phyloP scores from a whole-genome alignment of 2,329 filamentous ascomycete species.

The Trichophyton schoenleinii region DNA sequence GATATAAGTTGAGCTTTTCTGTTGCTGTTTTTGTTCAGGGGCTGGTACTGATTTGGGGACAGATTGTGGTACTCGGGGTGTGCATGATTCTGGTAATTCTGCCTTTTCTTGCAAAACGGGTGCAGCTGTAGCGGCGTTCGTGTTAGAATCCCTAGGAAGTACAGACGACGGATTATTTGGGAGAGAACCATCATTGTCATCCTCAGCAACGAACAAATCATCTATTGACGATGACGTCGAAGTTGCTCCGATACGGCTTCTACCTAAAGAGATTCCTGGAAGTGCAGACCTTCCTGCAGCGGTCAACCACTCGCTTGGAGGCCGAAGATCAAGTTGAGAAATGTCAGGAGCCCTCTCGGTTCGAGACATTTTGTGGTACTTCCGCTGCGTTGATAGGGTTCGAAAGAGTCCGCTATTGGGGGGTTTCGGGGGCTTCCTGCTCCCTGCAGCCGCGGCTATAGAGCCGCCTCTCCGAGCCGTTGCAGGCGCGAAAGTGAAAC shows the following conservation, averaged over 20 bases:
- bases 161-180: not conserved
- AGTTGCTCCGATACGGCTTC: not conserved
- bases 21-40: not conserved
- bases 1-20: not conserved
- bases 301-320: slow-evolving; percentile 22
- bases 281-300: not conserved
- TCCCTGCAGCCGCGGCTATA: not conserved
- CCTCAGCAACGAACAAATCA: not conserved
- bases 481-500: not conserved
- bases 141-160: not conserved
- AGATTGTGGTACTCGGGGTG: not conserved
- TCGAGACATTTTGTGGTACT: slow-evolving; percentile 22
- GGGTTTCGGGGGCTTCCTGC: not conserved
- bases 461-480: not conserved
- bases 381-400: slow-evolving; percentile 19
- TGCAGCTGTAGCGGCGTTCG: not conserved
- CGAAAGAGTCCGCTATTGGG: slow-evolving; percentile 9
- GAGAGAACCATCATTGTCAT: not conserved
- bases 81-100: not conserved
- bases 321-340: slow-evolving; percentile 25
- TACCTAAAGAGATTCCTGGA: not conserved
- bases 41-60: not conserved
- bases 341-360: slow-evolving; percentile 27
- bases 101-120: not conserved
- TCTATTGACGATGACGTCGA: not conserved